phyloP scores from a whole-genome alignment of 108 stramenopile genomes.

The Parietichytrium sp. region DNA sequence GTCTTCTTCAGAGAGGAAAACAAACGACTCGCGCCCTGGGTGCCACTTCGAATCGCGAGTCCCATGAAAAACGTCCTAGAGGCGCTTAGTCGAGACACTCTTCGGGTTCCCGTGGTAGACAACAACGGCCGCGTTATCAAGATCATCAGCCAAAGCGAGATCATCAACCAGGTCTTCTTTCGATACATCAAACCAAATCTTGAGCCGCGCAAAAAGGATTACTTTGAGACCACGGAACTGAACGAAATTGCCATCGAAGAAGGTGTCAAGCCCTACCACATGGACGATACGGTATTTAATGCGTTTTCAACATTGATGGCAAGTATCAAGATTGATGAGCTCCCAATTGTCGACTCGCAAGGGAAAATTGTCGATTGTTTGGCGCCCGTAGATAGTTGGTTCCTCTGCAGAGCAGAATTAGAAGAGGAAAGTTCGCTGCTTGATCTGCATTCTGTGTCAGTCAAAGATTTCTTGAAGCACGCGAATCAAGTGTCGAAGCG shows the following conservation, averaged over 20 bases:
- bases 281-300: not conserved
- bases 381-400: not conserved
- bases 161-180: slow-evolving; percentile 8
- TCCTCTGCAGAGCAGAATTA: not conserved
- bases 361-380: not conserved
- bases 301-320: not conserved
- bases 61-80: not conserved
- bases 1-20: slow-evolving; percentile 32
- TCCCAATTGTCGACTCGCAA: not conserved
- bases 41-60: not conserved
- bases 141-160: not conserved
- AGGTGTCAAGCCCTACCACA: not conserved
- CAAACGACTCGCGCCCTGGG: not conserved
- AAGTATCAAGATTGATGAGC: not conserved
- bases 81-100: not conserved
- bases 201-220: not conserved
- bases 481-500: not conserved
- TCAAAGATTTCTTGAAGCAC: not conserved
- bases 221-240: slow-evolving; percentile 36
- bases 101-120: slow-evolving; percentile 1
- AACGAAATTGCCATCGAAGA: slow-evolving; percentile 18
- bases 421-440: not conserved
- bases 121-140: slow-evolving; percentile 16
- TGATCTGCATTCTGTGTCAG: not conserved
- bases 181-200: not conserved